phyloP scores from a whole-genome alignment of 768 basidiomycete species.

The Russula olivacea region DNA sequence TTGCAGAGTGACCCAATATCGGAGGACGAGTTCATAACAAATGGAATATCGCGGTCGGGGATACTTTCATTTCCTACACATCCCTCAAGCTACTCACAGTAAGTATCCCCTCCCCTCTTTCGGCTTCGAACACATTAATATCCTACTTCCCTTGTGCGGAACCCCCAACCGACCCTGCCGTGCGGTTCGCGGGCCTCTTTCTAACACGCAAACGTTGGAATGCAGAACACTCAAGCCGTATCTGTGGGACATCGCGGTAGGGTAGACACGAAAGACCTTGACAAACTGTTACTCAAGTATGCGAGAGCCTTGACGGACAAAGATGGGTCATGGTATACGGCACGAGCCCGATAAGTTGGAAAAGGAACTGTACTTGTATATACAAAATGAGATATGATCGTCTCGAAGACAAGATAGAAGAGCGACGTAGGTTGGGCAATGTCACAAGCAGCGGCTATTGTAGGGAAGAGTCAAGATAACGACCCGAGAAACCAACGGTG shows the following conservation, averaged over 20 bases:
- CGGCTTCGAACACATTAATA: slow-evolving; percentile 34
- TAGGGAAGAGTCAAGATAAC: too few relatives aligned
- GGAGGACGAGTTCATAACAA: slow-evolving; percentile 48
- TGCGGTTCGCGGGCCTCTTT: slow-evolving; percentile 87
- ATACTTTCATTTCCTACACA: slow-evolving; percentile 62
- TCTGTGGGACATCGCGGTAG: slow-evolving; percentile 74
- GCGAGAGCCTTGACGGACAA: slow-evolving; percentile 69
- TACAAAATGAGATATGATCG: too few relatives aligned
- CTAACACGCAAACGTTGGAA: slow-evolving; percentile 71
- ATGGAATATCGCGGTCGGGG: slow-evolving; percentile 76
- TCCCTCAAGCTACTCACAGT: slow-evolving; percentile 66
- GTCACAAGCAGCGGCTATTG: too few relatives aligned
- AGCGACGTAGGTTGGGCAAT: too few relatives aligned
- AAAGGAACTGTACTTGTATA: too few relatives aligned
- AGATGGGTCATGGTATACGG: slow-evolving; percentile 68
- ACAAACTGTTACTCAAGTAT: slow-evolving; percentile 82
- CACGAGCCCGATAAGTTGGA: slow-evolving; percentile 44
- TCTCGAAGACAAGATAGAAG: too few relatives aligned
- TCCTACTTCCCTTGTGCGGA: slow-evolving; percentile 70
- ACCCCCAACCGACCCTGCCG: slow-evolving; percentile 71
- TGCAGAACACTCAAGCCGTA: slow-evolving; percentile 74
- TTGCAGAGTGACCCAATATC: slow-evolving; percentile 53
- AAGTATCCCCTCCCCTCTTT: slow-evolving; percentile 25
- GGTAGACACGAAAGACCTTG: slow-evolving; percentile 79
- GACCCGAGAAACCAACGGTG: too few relatives aligned